Base-by-base conservation (phyloP, 345 rosid genomes). In the Syzygium grande region DNA sequence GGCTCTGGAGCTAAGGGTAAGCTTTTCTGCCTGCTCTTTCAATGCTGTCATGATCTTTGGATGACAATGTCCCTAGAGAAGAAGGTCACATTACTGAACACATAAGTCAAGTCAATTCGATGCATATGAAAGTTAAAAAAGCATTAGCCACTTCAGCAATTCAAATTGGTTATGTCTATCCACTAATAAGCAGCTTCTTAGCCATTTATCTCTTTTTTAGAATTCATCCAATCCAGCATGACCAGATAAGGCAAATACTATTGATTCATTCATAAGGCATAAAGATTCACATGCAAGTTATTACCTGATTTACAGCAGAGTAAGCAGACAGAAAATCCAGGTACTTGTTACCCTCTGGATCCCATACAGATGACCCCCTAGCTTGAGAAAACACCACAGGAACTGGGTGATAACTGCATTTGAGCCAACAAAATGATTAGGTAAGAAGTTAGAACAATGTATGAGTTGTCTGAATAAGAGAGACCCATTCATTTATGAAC, bases 221-320 rank as follows among this genome's bases (percentile, higher is more conserved):
- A 86, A 61, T 52, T 29, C 41, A 73, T 73, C 49, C 46, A 38
- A 19, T 73, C 49, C 11, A 73, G 83, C 27, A 73, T 73, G 38
- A 73, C 49, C 8, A 19, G 27, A 38, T 73, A 38, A 73, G 83
- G 83, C 14, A 5, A 73, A 19, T 73, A 5, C 83, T 19, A 38
- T 19, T 1, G 8, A 38, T 85, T 41, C 86, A 54, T 52, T 85
- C 63, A 30, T 53, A 51, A 85, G 65, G 61, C 43, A 58, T 38
- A 58, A n/a, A 34, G 86, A 85, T 27, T 61, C 0, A 11, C 43
- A 52, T 85, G 16, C 63, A 30, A 30, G 41, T 54, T 85, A 58
- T 54, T 90, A 98, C 99, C 97, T 96, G 99, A 91, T 96, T 98
- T 89, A 95, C 98, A 9, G 99, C 99, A 21, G 98, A 96, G 90